phyloP scores from a whole-genome alignment of 192 early-diverging fungal genomes.

The Coemansia sp. region DNA sequence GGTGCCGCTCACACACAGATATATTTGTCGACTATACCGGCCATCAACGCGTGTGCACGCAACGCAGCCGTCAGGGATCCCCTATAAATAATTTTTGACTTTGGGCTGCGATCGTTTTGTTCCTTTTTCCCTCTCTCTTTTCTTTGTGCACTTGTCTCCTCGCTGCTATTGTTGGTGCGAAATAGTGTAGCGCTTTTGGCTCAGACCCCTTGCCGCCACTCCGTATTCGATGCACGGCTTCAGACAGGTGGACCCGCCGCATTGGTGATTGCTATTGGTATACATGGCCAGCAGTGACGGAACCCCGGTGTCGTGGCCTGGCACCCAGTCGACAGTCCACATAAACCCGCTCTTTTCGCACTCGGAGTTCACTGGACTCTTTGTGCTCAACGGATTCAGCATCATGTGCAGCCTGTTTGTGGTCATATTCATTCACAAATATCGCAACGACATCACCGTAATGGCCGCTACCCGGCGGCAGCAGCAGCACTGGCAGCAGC shows the following conservation, averaged over 20 bases:
- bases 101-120: no score
- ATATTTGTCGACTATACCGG: no score
- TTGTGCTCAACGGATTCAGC: constrained; percentile 36
- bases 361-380: constrained; percentile 26
- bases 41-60: no score
- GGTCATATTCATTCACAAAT: constrained; percentile 42
- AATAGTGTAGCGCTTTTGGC: background rate
- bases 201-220: no score
- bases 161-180: no score
- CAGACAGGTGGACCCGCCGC: background rate
- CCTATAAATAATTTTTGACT: no score
- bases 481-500: constrained; percentile 1
- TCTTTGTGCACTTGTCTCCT: no score
- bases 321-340: background rate
- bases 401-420: constrained; percentile 41
- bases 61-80: no score
- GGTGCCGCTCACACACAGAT: no score
- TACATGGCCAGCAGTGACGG: background rate
- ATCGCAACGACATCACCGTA: constrained; percentile 27
- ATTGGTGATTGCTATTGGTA: background rate
- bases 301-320: background rate
- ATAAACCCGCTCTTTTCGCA: constrained; percentile 18
- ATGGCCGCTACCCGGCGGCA: constrained; percentile 29
- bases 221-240: background rate
- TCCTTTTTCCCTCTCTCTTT: no score